A percentile compares a stretch with the other conserved stretches of the same genome.
Evolutionary conservation across 78 protist genomes (phyloP).

Genomic region (Dictyostelium citrinum): DNA sequence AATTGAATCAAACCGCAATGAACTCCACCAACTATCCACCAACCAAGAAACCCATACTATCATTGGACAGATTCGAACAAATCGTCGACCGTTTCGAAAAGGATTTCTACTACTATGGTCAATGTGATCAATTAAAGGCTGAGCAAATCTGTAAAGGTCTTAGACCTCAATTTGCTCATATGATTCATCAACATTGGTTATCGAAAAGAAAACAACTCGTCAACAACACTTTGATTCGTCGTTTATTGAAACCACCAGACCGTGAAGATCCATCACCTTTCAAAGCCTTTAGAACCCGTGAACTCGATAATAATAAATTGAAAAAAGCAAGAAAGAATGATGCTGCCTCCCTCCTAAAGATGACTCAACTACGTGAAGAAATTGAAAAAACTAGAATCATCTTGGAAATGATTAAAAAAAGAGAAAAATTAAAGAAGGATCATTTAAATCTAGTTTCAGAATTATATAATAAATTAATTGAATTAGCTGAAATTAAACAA

Average conservation of each 20-base stretch:
- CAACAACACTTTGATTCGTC: neutral
- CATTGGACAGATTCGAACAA: slow-evolving; percentile 23
- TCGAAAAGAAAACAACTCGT: slow-evolving; percentile 8
- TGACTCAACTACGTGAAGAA: slow-evolving; percentile 63
- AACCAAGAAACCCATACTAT: neutral
- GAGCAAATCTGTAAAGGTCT: slow-evolving; percentile 56
- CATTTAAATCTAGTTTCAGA: neutral
- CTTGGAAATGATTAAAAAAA: slow-evolving; percentile 73
- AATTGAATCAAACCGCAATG: slow-evolving; percentile 1
- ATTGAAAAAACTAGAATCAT: slow-evolving; percentile 56
- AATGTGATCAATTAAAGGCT: slow-evolving; percentile 23
- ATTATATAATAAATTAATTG: slow-evolving; percentile 25
- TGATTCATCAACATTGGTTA: slow-evolving; percentile 38
- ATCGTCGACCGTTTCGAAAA: slow-evolving; percentile 53
- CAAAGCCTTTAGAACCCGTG: slow-evolving; percentile 72
- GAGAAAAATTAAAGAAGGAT: slow-evolving; percentile 75
- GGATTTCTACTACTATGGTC: slow-evolving; percentile 32
- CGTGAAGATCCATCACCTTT: slow-evolving; percentile 75
- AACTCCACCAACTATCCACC: neutral
- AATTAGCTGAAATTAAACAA: slow-evolving; percentile 14
- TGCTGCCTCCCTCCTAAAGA: slow-evolving; percentile 20
- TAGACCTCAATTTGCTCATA: neutral
- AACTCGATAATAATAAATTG: slow-evolving; percentile 32
- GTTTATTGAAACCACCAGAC: slow-evolving; percentile 62
- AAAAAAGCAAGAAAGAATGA: slow-evolving; percentile 75